These are phyloP conservation scores for Krasilnikovozyma curviuscula DNA, from an alignment of 768 basidiomycete genomes.

Conservation along the genomic window DNA sequence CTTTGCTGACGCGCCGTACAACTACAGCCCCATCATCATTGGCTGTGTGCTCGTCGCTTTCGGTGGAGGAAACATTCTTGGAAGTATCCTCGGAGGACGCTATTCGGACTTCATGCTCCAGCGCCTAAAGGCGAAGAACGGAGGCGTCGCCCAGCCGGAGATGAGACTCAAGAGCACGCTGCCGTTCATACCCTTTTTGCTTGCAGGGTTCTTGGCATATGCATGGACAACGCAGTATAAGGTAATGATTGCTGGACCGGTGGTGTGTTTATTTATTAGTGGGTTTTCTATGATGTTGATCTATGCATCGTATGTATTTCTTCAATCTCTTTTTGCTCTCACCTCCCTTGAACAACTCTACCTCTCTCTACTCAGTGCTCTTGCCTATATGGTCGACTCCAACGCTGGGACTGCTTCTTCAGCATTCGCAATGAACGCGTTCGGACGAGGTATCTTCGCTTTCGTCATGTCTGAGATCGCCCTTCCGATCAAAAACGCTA, in stretches of 20 bases:
- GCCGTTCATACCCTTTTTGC: constrained; percentile 37
- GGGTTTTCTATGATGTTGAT: constrained; percentile 50
- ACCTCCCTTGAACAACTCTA: constrained; percentile 27
- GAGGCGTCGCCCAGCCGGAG: constrained; percentile 42
- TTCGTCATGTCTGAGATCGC: constrained; percentile 53
- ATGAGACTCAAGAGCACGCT: constrained; percentile 1
- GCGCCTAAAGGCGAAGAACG: constrained; percentile 31
- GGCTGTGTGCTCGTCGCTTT: constrained; percentile 60
- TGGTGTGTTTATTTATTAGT: constrained; percentile 48
- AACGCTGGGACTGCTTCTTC: constrained; percentile 61
- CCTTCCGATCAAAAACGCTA: constrained; percentile 53
- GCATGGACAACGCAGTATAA: constrained; percentile 50
- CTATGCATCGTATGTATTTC: background rate
- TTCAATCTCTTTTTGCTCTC: background rate
- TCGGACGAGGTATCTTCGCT: constrained; percentile 55
- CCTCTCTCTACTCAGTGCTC: constrained; percentile 46
- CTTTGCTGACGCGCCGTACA: too few species aligned
- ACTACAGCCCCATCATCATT: constrained; percentile 47
- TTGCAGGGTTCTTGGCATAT: constrained; percentile 45
- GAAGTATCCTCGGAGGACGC: constrained; percentile 41
- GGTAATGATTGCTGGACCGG: constrained; percentile 42
- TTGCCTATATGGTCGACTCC: constrained; percentile 73
- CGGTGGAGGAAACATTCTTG: constrained; percentile 39
- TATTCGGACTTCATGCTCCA: constrained; percentile 38
- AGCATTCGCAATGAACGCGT: constrained; percentile 53